These are phyloP conservation scores for Boletus vinaceobasis DNA, from an alignment of 768 basidiomycete genomes.

Conservation along the genomic window DNA sequence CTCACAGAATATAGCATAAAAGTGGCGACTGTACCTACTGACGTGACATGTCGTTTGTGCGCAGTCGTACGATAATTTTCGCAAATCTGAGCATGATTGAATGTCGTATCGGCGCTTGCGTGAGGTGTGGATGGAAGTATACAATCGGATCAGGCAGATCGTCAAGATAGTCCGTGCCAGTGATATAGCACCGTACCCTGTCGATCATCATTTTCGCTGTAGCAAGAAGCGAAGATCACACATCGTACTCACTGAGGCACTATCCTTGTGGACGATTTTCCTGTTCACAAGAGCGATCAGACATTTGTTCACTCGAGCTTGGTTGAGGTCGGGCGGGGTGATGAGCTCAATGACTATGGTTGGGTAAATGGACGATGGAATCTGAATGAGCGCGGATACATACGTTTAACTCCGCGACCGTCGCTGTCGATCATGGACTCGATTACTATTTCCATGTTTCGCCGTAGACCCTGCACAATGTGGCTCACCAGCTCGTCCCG, in stretches of 20 bases:
- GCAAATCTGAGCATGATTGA: background rate
- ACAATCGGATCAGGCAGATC: background rate
- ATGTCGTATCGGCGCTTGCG: background rate
- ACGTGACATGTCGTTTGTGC: background rate
- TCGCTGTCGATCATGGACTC: slow-evolving; percentile 68
- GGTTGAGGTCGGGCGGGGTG: slow-evolving; percentile 76
- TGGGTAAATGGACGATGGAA: background rate
- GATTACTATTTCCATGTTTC: slow-evolving; percentile 79
- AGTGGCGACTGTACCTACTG: background rate
- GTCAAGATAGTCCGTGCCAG: slow-evolving; percentile 57
- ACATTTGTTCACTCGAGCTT: slow-evolving; percentile 91
- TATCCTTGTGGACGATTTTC: slow-evolving; percentile 80
- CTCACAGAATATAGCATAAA: background rate
- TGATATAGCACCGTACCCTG: slow-evolving; percentile 68
- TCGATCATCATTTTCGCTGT: background rate
- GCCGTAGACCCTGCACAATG: slow-evolving; percentile 57
- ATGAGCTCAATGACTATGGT: slow-evolving; percentile 72
- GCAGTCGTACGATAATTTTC: background rate
- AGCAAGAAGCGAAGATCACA: background rate
- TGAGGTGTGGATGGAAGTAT: background rate
- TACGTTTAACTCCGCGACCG: slow-evolving; percentile 53
- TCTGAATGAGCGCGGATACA: slow-evolving; percentile 35
- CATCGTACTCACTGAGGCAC: slow-evolving; percentile 44
- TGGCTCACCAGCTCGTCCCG: background rate
- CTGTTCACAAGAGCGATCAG: slow-evolving; percentile 86